These are phyloP conservation scores for Gracilaria caudata DNA, from an alignment of 23 red algal genomes.

Conservation along the genomic window DNA sequence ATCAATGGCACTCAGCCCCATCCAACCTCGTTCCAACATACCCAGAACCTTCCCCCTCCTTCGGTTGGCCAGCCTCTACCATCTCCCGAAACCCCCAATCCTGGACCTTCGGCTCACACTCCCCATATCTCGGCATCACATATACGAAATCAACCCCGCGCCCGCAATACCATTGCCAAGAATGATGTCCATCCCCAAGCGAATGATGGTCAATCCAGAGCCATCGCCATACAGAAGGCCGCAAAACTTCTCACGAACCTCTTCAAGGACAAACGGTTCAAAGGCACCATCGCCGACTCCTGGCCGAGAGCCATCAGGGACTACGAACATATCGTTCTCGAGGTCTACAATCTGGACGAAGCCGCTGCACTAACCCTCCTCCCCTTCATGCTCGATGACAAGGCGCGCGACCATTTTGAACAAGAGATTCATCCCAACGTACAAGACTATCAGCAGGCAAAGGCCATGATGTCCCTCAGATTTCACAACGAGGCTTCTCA, in stretches of 20 bases:
- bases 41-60: no score
- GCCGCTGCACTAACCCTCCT: background rate
- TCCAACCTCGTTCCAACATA: no score
- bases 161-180: no score
- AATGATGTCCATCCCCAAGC: no score
- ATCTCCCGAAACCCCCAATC: background rate
- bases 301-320: background rate
- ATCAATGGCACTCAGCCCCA: no score
- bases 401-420: background rate
- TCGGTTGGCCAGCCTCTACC: no score
- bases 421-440: background rate
- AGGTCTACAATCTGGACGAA: background rate
- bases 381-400: background rate
- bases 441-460: background rate
- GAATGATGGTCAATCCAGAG: background rate
- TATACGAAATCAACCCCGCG: no score
- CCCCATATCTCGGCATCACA: background rate
- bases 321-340: background rate
- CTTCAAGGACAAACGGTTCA: slow-evolving; percentile 1
- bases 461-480: background rate
- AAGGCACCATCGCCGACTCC: background rate
- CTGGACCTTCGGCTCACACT: background rate
- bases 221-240: background rate
- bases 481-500: background rate
- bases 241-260: background rate